These are phyloP conservation scores for Oropetium thomaeum DNA, from an alignment of 176 grass and related monocot species.

Conservation along the genomic window DNA sequence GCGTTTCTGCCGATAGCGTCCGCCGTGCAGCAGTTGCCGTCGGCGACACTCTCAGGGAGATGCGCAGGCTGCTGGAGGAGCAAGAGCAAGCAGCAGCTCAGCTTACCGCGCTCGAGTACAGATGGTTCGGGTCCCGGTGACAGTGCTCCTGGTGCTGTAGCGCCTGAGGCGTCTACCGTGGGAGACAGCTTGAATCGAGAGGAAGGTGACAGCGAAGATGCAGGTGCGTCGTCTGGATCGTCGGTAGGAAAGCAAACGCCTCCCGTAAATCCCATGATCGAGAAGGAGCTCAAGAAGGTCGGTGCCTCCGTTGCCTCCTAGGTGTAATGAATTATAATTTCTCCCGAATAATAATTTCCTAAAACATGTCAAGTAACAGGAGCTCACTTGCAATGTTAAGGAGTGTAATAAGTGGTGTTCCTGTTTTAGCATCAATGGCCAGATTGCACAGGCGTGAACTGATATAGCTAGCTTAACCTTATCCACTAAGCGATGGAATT, in stretches of 20 bases:
- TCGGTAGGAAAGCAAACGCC: slow-evolving; percentile 7
- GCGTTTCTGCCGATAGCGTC: slow-evolving; percentile 23
- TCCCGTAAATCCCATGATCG: slow-evolving; percentile 50
- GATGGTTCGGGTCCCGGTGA: slow-evolving; percentile 32
- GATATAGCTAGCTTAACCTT: neutral
- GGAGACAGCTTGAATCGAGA: slow-evolving; percentile 26
- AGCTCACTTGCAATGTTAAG: neutral
- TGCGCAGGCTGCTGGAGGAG: neutral
- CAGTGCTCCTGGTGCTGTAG: slow-evolving; percentile 31
- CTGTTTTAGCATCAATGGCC: neutral
- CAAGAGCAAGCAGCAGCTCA: neutral
- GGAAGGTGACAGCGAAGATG: neutral
- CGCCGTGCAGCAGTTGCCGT: slow-evolving; percentile 25
- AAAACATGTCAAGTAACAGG: neutral
- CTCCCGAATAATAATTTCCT: neutral
- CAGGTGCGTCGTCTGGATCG: neutral
- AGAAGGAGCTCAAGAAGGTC: slow-evolving; percentile 95
- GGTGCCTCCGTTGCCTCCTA: neutral
- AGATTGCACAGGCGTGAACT: neutral
- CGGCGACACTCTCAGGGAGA: slow-evolving; percentile 2
- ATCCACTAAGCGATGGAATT: neutral
- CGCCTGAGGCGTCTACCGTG: slow-evolving; percentile 34
- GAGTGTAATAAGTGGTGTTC: neutral
- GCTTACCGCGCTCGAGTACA: slow-evolving; percentile 11
- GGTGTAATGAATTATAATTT: neutral